Evolutionary conservation across 2,329 filamentous ascomycete species (phyloP).

Genomic region (Fusarium musae): DNA sequence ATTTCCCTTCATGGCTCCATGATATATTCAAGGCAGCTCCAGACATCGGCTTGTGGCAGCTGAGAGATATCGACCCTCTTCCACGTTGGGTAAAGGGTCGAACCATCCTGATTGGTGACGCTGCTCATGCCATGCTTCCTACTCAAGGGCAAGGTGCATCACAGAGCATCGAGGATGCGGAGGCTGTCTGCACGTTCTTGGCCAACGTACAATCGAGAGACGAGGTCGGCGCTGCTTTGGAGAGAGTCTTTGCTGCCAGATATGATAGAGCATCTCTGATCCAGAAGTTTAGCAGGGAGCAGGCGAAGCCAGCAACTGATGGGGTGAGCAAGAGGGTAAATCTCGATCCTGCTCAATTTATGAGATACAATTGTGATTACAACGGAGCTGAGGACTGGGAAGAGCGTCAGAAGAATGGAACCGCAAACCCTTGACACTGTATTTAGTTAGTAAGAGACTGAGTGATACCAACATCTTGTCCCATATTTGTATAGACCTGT

Average conservation of each 20-base stretch:
- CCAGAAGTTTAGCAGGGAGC: slow-evolving; percentile 37
- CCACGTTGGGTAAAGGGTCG: slow-evolving; percentile 13
- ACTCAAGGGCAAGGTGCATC: slow-evolving; percentile 20
- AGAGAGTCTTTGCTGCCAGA: slow-evolving; percentile 15
- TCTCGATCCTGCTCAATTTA: slow-evolving; percentile 36
- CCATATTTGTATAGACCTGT: not conserved
- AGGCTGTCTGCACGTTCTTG: slow-evolving; percentile 1
- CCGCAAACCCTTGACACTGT: not conserved
- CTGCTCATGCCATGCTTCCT: slow-evolving; percentile 14
- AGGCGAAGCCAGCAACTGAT: slow-evolving; percentile 35
- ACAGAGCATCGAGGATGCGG: slow-evolving; percentile 14
- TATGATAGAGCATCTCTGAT: slow-evolving; percentile 30
- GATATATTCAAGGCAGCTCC: slow-evolving; percentile 2
- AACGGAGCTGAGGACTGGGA: slow-evolving; percentile 35
- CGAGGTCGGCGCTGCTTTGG: not conserved
- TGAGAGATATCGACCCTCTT: slow-evolving; percentile 14
- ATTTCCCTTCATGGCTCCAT: slow-evolving; percentile 12
- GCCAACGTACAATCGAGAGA: not conserved
- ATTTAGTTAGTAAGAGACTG: not conserved
- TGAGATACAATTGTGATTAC: slow-evolving; percentile 39
- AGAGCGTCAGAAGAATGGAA: slow-evolving; percentile 23
- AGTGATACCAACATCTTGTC: not conserved
- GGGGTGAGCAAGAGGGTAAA: slow-evolving; percentile 26
- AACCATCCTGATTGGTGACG: slow-evolving; percentile 10
- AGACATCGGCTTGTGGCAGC: slow-evolving; percentile 13